Evolutionary conservation across 306 rosid genomes (phyloP).

Genomic region (Dalbergia cultrata): DNA sequence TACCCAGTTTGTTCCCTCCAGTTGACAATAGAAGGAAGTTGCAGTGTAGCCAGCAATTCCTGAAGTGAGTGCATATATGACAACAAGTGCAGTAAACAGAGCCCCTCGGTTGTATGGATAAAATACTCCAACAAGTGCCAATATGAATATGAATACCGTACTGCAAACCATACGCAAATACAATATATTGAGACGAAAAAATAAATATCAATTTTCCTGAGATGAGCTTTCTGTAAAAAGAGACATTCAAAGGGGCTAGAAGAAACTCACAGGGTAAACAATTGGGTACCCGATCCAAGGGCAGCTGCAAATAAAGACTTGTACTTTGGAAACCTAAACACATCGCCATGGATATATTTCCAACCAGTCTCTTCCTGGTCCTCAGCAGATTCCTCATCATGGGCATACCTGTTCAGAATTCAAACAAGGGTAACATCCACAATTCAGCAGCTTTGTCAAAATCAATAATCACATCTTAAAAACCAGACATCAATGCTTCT

Average conservation of each 20-base stretch:
- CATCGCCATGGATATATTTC: constrained; percentile 72
- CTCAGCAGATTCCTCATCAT: constrained; percentile 64
- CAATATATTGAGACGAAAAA: constrained; percentile 20
- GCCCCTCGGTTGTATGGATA: constrained; percentile 98
- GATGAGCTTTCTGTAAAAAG: constrained; percentile 2
- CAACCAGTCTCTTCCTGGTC: constrained; percentile 75
- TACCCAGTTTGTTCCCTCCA: constrained; percentile 96
- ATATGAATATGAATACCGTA: constrained; percentile 75
- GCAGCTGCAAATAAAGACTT: constrained; percentile 66
- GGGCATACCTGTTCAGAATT: constrained; percentile 57
- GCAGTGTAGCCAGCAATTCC: constrained; percentile 93
- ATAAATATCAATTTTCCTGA: constrained; percentile 2
- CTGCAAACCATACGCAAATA: constrained; percentile 57
- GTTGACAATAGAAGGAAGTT: constrained; percentile 88
- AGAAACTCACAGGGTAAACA: constrained; percentile 65
- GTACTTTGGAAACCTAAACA: constrained; percentile 65
- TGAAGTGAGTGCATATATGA: constrained; percentile 93
- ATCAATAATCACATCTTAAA: constrained; percentile 16
- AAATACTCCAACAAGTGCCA: constrained; percentile 94
- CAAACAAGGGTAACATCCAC: constrained; percentile 31
- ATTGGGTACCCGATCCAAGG: constrained; percentile 70
- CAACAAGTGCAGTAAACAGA: constrained; percentile 85
- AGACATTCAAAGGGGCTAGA: constrained; percentile 13
- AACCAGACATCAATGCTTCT: constrained; percentile 37
- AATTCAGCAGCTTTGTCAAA: constrained; percentile 32